phyloP scores from a whole-genome alignment of 768 basidiomycete genomes.

The Serendipita sp. region DNA sequence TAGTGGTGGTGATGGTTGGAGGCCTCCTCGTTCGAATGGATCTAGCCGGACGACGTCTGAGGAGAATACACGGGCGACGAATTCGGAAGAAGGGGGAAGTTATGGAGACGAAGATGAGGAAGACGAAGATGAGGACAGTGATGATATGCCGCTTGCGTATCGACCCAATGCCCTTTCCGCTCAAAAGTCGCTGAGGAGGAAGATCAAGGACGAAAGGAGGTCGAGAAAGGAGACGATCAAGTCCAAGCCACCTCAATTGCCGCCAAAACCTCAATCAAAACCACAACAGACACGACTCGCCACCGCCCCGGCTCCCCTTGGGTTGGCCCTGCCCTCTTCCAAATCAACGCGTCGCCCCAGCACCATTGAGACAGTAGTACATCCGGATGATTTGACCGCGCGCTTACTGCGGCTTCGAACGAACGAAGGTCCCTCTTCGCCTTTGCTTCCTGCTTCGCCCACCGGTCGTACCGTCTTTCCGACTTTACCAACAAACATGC shows the following conservation, averaged over 20 bases:
- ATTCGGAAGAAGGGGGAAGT: not conserved
- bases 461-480: slow-evolving; percentile 1
- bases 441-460: not conserved
- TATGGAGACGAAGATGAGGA: slow-evolving; percentile 34
- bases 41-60: not conserved
- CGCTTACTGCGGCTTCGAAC: not conserved
- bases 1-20: not conserved
- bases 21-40: not conserved
- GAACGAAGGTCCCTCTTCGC: not conserved
- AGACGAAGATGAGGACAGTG: slow-evolving; percentile 16
- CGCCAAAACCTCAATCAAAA: not conserved
- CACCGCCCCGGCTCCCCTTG: not conserved
- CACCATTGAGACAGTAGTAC: slow-evolving; percentile 7
- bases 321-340: slow-evolving; percentile 12
- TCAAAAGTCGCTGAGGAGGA: slow-evolving; percentile 60
- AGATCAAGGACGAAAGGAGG: slow-evolving; percentile 53
- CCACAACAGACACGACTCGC: too few species aligned
- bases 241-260: slow-evolving; percentile 9
- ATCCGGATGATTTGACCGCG: not conserved
- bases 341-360: slow-evolving; percentile 9
- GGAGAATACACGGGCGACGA: not conserved
- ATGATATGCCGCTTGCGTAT: slow-evolving; percentile 72
- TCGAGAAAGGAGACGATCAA: slow-evolving; percentile 13
- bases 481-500: not conserved
- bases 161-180: slow-evolving; percentile 68